Conservation (phyloP, 352 stramenopile genomes). For the Blastocystis sp. region DNA sequence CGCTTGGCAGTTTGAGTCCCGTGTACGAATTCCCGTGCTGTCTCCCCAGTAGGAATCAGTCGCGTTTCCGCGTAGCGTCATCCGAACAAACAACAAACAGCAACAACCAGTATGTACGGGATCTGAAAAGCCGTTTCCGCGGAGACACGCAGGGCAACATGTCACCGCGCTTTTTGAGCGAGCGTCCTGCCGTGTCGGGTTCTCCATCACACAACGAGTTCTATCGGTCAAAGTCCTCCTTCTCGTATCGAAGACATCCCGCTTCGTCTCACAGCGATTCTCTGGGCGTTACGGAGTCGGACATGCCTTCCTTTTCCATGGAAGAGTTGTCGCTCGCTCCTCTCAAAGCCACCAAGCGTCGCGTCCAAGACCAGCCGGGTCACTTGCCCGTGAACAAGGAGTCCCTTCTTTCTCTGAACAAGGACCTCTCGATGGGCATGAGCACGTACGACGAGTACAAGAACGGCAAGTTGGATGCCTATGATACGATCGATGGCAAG, state of each 20-base stretch:
- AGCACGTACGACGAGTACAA: conserved; percentile 34
- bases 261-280: conserved; percentile 53
- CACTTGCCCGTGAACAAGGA: neutral
- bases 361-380: neutral
- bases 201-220: neutral
- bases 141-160: no score
- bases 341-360: neutral
- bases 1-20: no score
- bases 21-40: no score
- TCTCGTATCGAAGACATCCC: neutral
- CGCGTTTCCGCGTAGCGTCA: no score
- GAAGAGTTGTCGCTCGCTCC: neutral
- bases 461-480: conserved; percentile 18
- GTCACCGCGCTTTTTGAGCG: neutral
- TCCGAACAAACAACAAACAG: no score
- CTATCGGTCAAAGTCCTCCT: neutral
- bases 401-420: neutral
- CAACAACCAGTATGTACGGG: no score
- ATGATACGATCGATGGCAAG: conserved; percentile 32
- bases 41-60: no score
- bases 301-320: neutral
- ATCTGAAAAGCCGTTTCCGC: no score
- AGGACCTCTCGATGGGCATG: conserved; percentile 28
- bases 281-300: neutral
- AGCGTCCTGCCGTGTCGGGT: neutral